Evolutionary conservation across 768 basidiomycete genomes (phyloP).

Genomic region (Pisolithus tinctorius): DNA sequence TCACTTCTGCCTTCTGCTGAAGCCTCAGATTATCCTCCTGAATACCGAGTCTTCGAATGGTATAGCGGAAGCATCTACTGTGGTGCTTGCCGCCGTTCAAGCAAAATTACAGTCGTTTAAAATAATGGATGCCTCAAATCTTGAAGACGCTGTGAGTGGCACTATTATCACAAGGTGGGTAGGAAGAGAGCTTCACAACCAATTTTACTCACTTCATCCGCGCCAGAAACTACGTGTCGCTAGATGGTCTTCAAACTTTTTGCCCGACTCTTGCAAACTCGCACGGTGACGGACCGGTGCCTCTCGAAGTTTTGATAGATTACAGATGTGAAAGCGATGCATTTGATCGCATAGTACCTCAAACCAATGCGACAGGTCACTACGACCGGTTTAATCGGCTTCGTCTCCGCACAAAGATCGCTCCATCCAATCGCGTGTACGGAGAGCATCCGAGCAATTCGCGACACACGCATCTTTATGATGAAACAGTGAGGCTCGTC

Average conservation of each 20-base stretch:
- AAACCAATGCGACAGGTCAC: slow-evolving; percentile 77
- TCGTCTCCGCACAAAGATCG: slow-evolving; percentile 67
- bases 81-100: slow-evolving; percentile 73
- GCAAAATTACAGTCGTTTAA: slow-evolving; percentile 71
- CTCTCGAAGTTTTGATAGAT: slow-evolving; percentile 88
- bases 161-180: slow-evolving; percentile 77
- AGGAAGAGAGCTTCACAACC: not conserved
- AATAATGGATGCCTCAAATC: slow-evolving; percentile 73
- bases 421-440: slow-evolving; percentile 43
- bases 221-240: slow-evolving; percentile 64
- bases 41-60: slow-evolving; percentile 40
- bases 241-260: slow-evolving; percentile 84
- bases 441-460: slow-evolving; percentile 23
- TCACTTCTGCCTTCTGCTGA: slow-evolving; percentile 80
- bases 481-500: slow-evolving; percentile 49
- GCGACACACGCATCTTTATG: slow-evolving; percentile 44
- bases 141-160: slow-evolving; percentile 79
- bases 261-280: slow-evolving; percentile 48
- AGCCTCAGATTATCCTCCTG: slow-evolving; percentile 81
- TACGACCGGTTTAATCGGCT: slow-evolving; percentile 96
- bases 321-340: slow-evolving; percentile 70
- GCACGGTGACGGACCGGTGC: slow-evolving; percentile 55
- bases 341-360: slow-evolving; percentile 87
- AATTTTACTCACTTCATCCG: slow-evolving; percentile 1
- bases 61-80: slow-evolving; percentile 43